Evolutionary conservation across 768 basidiomycete species (phyloP), one percentile per base, ranked within the genome.

Genomic region (Psilocybe azurescens): DNA sequence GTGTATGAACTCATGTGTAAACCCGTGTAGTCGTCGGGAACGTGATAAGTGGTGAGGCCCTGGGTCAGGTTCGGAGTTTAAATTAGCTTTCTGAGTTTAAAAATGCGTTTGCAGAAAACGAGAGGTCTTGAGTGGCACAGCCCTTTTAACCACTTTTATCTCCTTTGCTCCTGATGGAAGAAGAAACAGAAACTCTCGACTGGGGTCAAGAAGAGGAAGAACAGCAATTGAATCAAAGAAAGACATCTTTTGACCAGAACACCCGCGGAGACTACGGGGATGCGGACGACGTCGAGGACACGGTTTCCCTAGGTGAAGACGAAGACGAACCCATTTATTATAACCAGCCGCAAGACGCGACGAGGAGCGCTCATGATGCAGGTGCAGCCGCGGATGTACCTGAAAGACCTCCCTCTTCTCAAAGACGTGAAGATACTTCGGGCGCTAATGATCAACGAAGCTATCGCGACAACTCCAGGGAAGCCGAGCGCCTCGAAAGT

Each of bases 261-360:
- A 39, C 20, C 10, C 62, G 59, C 51, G 49, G 41, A 50, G 64
- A 57, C 10, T 18, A 29, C 39, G 53, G 61, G 10, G 80, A 83
- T 62, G 81, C 82, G 65, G 79, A 78, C 55, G 86, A 86, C 68
- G 85, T 88, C 66, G 72, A 66, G 67, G 81, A 83, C 67, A 82
- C 88, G 57, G 86, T 92, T 66, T 91, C 90, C 52, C 80, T 91
- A 30, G 90, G 90, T 56, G 85, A 86, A 64, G 89, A 89, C 68
- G 88, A 91, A 56, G 89, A 90, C 53, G 86, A 89, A 63, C 77
- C 81, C 62, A 84, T 84, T 50, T 83, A 83, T 67, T 67, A 66
- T 33, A 70, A 73, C 58, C 72, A 71, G 33, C 69, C 65, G 55
- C 64, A 68, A 30, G 65, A 66, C 20, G 30, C 56, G 8, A 59